These are phyloP conservation scores for Nicotiana tomentosiformis DNA, from an alignment of 257 asterid species.

Conservation along the genomic window DNA sequence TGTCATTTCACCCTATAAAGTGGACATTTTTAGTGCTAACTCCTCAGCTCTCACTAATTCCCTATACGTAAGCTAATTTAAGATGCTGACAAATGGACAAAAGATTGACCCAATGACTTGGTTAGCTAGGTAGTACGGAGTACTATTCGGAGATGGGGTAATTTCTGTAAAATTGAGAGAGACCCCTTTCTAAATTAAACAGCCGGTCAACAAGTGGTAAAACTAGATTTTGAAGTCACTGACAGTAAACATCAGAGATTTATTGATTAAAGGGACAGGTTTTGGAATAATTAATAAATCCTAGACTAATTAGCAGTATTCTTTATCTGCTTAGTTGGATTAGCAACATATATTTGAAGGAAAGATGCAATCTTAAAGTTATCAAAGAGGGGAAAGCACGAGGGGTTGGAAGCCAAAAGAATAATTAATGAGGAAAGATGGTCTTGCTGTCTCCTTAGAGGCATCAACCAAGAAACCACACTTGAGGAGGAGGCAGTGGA, in stretches of 20 bases:
- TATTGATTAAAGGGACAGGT: background rate
- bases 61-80: constrained; percentile 21
- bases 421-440: background rate
- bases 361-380: background rate
- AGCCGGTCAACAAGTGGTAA: background rate
- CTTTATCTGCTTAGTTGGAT: background rate
- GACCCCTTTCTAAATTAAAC: background rate
- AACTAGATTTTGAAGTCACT: background rate
- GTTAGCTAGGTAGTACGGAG: background rate
- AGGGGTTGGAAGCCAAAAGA: background rate
- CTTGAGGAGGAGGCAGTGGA: background rate
- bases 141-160: constrained; percentile 6
- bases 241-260: background rate
- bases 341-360: background rate
- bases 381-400: background rate
- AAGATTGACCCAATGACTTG: background rate
- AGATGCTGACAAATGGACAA: constrained; percentile 1
- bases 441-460: constrained; percentile 9
- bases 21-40: constrained; percentile 32
- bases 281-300: background rate
- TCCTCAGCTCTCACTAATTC: constrained; percentile 18
- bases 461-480: constrained; percentile 11
- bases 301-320: background rate
- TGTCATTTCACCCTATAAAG: constrained; percentile 9
- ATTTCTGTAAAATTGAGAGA: background rate